These are phyloP conservation scores for Aspergillus pseudoglaucus DNA, from an alignment of 2,329 filamentous ascomycete genomes.

Conservation along the genomic window DNA sequence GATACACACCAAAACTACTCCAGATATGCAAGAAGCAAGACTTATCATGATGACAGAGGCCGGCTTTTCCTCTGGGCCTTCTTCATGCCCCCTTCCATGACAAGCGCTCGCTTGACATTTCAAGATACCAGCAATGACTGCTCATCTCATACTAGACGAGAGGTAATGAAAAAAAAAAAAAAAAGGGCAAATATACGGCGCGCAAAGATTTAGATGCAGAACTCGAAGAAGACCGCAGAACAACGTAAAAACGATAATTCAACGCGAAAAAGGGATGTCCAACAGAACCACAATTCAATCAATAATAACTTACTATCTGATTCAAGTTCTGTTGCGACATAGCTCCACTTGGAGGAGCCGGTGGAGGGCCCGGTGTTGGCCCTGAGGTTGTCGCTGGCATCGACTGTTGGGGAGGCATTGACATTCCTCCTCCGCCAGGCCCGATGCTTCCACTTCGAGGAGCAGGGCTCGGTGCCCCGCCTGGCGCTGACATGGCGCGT, in stretches of 20 bases:
- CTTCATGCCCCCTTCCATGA: too few species aligned
- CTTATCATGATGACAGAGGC: too few species aligned
- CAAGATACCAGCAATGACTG: too few species aligned
- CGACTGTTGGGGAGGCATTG: conserved; percentile 44
- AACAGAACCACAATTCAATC: conserved; percentile 3
- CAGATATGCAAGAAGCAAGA: too few species aligned
- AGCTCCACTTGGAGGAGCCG: conserved; percentile 29
- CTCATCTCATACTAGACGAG: too few species aligned
- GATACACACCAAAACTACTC: too few species aligned
- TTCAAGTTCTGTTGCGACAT: conserved; percentile 88
- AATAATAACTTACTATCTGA: conserved; percentile 69
- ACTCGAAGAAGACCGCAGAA: conserved; percentile 1
- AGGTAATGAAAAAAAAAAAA: too few species aligned
- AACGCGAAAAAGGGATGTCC: not conserved
- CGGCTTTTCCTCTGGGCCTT: too few species aligned
- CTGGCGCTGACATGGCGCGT: conserved; percentile 38
- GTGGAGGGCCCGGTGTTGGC: conserved; percentile 33
- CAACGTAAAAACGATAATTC: not conserved
- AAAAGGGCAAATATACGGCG: too few species aligned
- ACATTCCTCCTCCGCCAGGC: conserved; percentile 36
- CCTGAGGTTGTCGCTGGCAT: conserved; percentile 43
- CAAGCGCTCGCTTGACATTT: too few species aligned
- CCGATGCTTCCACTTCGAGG: conserved; percentile 45
- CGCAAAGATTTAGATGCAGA: not conserved
- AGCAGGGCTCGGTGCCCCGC: conserved; percentile 43